Evolutionary conservation across 2,329 filamentous ascomycete species (phyloP).

Genomic region (Cladosporium sp.): DNA sequence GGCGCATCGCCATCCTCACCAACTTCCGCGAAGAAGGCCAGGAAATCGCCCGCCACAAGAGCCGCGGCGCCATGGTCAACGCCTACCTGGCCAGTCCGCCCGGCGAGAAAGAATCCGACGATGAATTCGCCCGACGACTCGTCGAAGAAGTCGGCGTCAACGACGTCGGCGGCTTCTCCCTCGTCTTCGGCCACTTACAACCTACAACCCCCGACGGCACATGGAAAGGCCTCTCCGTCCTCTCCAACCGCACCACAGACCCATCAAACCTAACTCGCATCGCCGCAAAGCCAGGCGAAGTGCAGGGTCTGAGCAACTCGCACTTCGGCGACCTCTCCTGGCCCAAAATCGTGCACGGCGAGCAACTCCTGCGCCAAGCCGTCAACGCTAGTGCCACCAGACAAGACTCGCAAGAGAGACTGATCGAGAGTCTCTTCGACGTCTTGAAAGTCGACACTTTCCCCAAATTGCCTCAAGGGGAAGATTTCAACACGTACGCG

Average conservation of each 20-base stretch:
- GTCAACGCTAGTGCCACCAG: constrained; percentile 41
- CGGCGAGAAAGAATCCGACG: constrained; percentile 38
- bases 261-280: constrained; percentile 51
- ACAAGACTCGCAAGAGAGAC: constrained; percentile 42
- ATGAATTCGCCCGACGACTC: constrained; percentile 51
- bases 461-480: constrained; percentile 45
- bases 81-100: constrained; percentile 51
- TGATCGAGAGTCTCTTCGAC: constrained; percentile 50
- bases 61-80: constrained; percentile 57
- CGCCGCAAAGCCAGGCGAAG: constrained; percentile 45
- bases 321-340: constrained; percentile 56
- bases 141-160: constrained; percentile 52
- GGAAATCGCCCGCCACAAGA: constrained; percentile 42
- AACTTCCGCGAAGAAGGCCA: constrained; percentile 56
- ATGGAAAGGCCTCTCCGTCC: constrained; percentile 47
- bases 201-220: constrained; percentile 14
- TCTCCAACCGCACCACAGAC: constrained; percentile 59
- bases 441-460: constrained; percentile 54
- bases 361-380: constrained; percentile 48
- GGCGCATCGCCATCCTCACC: constrained; percentile 59
- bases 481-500: constrained; percentile 53
- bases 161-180: constrained; percentile 60
- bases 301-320: constrained; percentile 59
- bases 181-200: constrained; percentile 49
- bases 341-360: constrained; percentile 59